These are phyloP conservation scores for Dendryphion nanum DNA, from an alignment of 2,329 filamentous ascomycete genomes.

Conservation along the genomic window DNA sequence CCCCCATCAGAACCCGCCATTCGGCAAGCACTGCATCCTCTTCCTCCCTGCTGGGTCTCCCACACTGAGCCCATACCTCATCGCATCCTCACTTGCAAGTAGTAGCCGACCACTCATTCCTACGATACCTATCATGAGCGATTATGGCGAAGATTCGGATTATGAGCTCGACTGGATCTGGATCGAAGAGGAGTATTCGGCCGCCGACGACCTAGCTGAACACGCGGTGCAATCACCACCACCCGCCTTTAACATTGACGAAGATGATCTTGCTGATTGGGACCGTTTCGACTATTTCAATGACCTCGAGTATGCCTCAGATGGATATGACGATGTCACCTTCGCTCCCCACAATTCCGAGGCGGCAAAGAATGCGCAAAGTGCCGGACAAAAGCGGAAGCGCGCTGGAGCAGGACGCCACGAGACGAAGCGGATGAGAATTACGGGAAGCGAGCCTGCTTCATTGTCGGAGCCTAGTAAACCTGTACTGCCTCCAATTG, in stretches of 20 bases:
- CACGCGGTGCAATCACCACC: conserved; percentile 46
- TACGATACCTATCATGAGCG: conserved; percentile 35
- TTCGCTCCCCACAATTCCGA: conserved; percentile 19
- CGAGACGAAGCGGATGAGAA: conserved; percentile 27
- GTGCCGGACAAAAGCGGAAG: conserved; percentile 30
- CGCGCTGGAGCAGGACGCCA: conserved; percentile 11
- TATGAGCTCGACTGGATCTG: conserved; percentile 47
- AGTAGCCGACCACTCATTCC: not conserved
- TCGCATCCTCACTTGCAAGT: too few relatives aligned
- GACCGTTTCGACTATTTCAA: conserved; percentile 49
- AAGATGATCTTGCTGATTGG: conserved; percentile 40
- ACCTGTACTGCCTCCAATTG: conserved; percentile 24
- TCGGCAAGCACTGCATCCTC: too few relatives aligned
- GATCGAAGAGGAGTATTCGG: conserved; percentile 44
- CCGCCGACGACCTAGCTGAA: conserved; percentile 51
- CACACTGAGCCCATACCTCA: too few relatives aligned
- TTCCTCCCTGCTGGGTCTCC: too few relatives aligned
- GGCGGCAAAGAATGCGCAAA: conserved; percentile 15
- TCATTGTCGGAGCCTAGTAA: conserved; percentile 9
- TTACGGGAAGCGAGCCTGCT: conserved; percentile 3
- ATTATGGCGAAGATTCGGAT: conserved; percentile 40
- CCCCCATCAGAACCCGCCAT: too few relatives aligned
- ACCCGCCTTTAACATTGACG: conserved; percentile 27
- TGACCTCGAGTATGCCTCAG: conserved; percentile 49
- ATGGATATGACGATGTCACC: conserved; percentile 46